Conservation (phyloP, 257 asterid genomes). For the Anisodus tanguticus region DNA sequence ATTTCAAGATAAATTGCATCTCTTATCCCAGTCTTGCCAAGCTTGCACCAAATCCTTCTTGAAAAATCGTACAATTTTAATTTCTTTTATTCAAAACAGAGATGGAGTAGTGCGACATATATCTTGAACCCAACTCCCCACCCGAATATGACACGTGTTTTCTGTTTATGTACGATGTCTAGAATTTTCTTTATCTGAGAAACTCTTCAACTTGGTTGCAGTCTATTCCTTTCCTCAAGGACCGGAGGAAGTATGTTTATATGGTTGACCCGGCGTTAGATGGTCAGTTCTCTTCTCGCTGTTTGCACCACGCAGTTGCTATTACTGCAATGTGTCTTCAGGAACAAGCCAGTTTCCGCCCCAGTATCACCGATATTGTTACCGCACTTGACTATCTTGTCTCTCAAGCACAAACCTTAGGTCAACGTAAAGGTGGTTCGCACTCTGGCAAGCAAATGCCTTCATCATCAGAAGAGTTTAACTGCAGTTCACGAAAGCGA, state of each 20-base stretch:
- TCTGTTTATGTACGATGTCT: neutral
- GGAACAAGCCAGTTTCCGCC: conserved; percentile 77
- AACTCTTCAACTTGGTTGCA: conserved; percentile 36
- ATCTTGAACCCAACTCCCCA: neutral
- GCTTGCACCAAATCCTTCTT: neutral
- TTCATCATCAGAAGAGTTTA: conserved; percentile 44
- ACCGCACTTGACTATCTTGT: conserved; percentile 78
- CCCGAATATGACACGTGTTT: neutral
- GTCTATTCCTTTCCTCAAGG: conserved; percentile 72
- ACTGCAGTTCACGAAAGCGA: conserved; percentile 34
- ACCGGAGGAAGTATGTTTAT: conserved; percentile 57
- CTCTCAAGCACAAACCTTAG: conserved; percentile 51
- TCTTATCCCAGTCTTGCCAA: neutral
- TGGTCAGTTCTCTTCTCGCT: conserved; percentile 62
- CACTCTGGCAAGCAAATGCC: conserved; percentile 42
- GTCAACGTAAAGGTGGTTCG: conserved; percentile 40
- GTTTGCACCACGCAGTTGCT: conserved; percentile 75
- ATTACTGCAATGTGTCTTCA: conserved; percentile 91
- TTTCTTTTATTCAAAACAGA: neutral
- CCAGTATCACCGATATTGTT: conserved; percentile 67
- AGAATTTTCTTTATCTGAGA: neutral
- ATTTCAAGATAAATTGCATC: neutral
- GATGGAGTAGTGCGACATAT: neutral
- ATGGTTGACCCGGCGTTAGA: conserved; percentile 74
- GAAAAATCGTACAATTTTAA: neutral